These are phyloP conservation scores for Avena eriantha DNA, from an alignment of 176 grass and related monocot species.

Conservation along the genomic window DNA sequence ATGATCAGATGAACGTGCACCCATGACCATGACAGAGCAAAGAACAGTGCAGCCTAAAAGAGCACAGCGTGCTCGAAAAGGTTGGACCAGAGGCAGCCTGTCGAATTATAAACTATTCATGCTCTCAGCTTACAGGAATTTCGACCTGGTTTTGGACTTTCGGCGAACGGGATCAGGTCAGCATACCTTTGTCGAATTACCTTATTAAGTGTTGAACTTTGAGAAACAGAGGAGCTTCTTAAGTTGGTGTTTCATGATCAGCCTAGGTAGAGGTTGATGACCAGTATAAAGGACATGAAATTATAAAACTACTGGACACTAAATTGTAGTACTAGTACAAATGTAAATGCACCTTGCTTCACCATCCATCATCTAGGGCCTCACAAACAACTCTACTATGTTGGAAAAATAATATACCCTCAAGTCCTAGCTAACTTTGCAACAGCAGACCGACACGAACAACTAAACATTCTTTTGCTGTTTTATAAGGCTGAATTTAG, in stretches of 20 bases:
- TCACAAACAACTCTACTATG: not conserved
- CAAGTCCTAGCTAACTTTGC: not conserved
- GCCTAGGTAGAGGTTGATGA: not conserved
- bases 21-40: slow-evolving; percentile 23
- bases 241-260: not conserved
- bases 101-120: slow-evolving; percentile 19
- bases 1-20: slow-evolving; percentile 13
- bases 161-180: not conserved
- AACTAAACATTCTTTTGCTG: not conserved
- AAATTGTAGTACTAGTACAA: not conserved
- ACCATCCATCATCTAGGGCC: not conserved
- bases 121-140: not conserved
- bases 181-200: not conserved
- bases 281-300: not conserved
- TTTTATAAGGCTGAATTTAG: not conserved
- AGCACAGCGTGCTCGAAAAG: not conserved
- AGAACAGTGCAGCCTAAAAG: not conserved
- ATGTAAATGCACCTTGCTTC: not conserved
- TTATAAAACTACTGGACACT: not conserved
- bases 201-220: not conserved
- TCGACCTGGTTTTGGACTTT: not conserved
- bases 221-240: not conserved
- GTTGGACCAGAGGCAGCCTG: not conserved
- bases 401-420: not conserved
- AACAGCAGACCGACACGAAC: not conserved